Conservation (phyloP, 169 alveolate species). For the Plasmodium relictum region DNA sequence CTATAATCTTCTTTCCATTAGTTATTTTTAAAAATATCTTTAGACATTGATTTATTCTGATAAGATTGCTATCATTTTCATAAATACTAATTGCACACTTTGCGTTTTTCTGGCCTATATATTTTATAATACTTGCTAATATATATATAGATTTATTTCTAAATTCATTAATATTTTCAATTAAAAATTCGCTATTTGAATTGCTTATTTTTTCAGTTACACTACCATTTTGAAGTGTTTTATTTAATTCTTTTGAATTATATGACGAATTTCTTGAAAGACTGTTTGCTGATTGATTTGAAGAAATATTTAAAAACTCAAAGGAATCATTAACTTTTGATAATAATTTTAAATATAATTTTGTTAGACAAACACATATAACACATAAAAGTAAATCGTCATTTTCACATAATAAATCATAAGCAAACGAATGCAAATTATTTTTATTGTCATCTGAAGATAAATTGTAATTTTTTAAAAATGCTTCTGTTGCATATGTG, state of each 20-base stretch:
- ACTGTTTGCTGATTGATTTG: neutral
- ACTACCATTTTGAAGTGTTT: neutral
- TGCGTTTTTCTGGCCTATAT: constrained; percentile 17
- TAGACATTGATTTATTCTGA: constrained; percentile 64
- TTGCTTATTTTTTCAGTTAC: neutral
- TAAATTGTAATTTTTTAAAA: constrained; percentile 39
- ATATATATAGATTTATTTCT: constrained; percentile 53
- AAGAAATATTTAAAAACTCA: constrained; percentile 19
- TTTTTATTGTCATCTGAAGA: neutral
- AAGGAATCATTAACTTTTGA: constrained; percentile 15
- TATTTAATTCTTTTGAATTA: neutral
- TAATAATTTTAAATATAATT: constrained; percentile 51
- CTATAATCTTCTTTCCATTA: neutral
- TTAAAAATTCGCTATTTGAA: neutral
- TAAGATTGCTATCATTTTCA: constrained; percentile 69
- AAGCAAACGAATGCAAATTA: constrained; percentile 39
- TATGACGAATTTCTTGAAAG: neutral
- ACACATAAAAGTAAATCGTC: constrained; percentile 76
- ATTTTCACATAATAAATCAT: constrained; percentile 74
- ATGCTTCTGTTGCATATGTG: constrained; percentile 94
- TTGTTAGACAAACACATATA: constrained; percentile 61
- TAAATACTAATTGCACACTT: constrained; percentile 8
- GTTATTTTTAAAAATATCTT: constrained; percentile 37
- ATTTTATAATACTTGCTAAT: constrained; percentile 43
- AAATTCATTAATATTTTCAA: constrained; percentile 4